Conservation (phyloP, 2,329 filamentous ascomycete species). For the Trichophyton equinum region DNA sequence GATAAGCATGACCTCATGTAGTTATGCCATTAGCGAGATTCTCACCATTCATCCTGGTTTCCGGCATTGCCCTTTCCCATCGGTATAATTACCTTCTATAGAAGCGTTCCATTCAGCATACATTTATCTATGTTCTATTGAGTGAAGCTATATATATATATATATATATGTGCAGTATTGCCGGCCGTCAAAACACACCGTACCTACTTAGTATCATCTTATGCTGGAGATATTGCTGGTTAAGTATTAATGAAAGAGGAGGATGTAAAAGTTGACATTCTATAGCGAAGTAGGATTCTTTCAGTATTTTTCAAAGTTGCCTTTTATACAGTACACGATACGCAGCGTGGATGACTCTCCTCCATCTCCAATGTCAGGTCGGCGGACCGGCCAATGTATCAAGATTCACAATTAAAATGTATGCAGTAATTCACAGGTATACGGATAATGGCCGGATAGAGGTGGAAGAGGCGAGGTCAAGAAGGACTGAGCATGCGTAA, state of each 20-base stretch:
- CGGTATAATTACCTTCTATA: not conserved
- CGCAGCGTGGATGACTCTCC: not conserved
- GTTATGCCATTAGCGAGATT: not conserved
- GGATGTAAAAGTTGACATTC: not conserved
- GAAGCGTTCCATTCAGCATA: not conserved
- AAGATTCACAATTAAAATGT: not conserved
- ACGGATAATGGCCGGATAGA: not conserved
- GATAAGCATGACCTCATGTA: constrained; percentile 32
- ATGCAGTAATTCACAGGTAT: not conserved
- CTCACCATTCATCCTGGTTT: not conserved
- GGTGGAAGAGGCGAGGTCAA: not conserved
- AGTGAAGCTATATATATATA: not conserved
- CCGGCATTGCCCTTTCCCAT: not conserved
- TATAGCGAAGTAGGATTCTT: not conserved
- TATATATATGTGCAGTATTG: not conserved
- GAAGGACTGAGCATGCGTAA: not conserved
- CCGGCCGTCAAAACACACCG: not conserved
- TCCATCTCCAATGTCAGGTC: not conserved
- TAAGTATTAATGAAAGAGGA: not conserved
- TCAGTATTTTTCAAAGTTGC: not conserved
- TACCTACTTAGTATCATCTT: too few relatives aligned
- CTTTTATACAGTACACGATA: not conserved
- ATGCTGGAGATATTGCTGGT: not conserved
- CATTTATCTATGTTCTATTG: not conserved
- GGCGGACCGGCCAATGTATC: not conserved